Conservation (phyloP, 345 rosid genomes). For the Camelina laxa region DNA sequence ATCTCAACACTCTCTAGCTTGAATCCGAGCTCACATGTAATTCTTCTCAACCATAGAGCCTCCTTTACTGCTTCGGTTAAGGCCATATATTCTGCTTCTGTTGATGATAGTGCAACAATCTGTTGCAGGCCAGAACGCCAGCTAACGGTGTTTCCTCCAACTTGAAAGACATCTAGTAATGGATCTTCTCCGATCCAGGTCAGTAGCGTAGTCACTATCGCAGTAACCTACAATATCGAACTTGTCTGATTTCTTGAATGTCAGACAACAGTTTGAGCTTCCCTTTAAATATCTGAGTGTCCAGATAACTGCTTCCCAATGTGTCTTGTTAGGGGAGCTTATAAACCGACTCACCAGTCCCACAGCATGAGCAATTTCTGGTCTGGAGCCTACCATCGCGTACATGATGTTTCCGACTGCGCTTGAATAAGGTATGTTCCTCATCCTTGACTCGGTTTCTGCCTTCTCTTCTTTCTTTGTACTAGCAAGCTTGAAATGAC, state of each 20-base stretch:
- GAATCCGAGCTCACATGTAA: not conserved
- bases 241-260: no score
- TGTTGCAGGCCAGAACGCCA: not conserved
- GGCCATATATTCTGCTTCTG: not conserved
- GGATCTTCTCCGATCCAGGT: not conserved
- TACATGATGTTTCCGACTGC: not conserved
- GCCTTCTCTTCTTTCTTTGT: not conserved
- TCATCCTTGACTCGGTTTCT: not conserved
- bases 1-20: not conserved
- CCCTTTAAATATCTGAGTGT: not conserved
- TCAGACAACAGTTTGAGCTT: no score
- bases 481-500: not conserved
- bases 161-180: not conserved
- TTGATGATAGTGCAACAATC: not conserved
- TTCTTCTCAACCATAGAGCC: not conserved
- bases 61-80: not conserved
- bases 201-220: no score
- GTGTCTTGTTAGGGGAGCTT: not conserved
- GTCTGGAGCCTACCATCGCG: not conserved
- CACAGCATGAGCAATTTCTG: no score
- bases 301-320: not conserved
- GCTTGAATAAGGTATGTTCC: not conserved
- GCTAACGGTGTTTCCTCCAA: not conserved
- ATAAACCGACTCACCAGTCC: no score
- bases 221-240: no score